Percentiles rank a stretch among this genome's conserved stretches.
These are phyloP conservation scores for Phytopythium helicoides DNA, from an alignment of 352 stramenopile genomes.

Conservation along the genomic window DNA sequence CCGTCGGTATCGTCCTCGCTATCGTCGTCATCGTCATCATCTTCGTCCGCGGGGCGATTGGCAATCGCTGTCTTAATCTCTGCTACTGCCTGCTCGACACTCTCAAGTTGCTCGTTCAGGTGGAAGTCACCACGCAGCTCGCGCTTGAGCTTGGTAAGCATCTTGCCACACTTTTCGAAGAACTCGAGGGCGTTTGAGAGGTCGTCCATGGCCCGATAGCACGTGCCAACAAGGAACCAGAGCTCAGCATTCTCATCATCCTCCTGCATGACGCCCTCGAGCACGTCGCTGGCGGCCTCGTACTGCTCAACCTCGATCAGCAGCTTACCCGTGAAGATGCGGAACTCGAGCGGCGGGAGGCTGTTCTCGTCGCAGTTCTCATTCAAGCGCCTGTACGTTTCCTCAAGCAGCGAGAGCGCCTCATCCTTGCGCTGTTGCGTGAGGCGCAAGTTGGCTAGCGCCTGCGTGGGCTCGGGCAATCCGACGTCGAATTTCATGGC, in stretches of 20 bases:
- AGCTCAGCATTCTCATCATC: conserved; percentile 89
- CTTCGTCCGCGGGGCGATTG: conserved; percentile 47
- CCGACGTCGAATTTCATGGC: conserved; percentile 91
- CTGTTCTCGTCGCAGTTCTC: conserved; percentile 68
- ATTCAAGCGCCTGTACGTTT: conserved; percentile 90
- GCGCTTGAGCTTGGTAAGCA: conserved; percentile 83
- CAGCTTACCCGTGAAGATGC: conserved; percentile 76
- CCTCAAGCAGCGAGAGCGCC: conserved; percentile 85
- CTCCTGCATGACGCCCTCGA: conserved; percentile 88
- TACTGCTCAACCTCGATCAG: conserved; percentile 87
- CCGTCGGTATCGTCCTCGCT: conserved; percentile 33
- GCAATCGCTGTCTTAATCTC: conserved; percentile 56
- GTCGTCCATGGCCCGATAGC: conserved; percentile 86
- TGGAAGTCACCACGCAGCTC: conserved; percentile 71
- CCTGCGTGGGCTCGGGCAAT: conserved; percentile 92
- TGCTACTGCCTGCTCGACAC: conserved; percentile 59
- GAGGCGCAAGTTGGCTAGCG: conserved; percentile 93
- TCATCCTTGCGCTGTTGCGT: conserved; percentile 92
- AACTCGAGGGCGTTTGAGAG: conserved; percentile 81
- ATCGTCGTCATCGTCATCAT: conserved; percentile 48
- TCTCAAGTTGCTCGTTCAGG: conserved; percentile 76
- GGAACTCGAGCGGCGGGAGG: conserved; percentile 83
- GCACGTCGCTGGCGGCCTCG: conserved; percentile 74
- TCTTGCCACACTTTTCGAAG: conserved; percentile 73
- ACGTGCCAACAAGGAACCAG: conserved; percentile 88